Evolutionary conservation across 2,329 filamentous ascomycete genomes (phyloP), one percentile per base, ranked within the genome.

Genomic region (Endothia cerciana): DNA sequence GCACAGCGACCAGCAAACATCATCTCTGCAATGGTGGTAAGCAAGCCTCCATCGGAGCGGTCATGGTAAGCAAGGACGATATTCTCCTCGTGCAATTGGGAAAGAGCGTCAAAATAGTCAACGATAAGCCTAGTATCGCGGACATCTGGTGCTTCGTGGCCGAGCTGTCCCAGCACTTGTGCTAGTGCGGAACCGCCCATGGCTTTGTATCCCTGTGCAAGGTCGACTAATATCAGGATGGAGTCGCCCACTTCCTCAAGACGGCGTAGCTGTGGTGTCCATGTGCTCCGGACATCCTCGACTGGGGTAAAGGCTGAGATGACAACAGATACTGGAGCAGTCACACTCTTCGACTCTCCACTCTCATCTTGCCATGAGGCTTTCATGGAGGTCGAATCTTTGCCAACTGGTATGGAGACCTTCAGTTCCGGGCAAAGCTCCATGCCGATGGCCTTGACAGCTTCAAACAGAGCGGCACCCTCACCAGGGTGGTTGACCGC

Each of bases 361-460:
- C 82, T 86, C 68, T 82, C 81, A 71, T 94, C 91, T 74, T 88
- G 91, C 95, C 95, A 98, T 64, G 93, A 93, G 73, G 96, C 94
- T 83, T 97, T 97, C 95, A 99, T 98, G 2, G 94, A 97, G 78
- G 96, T 97, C 0, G 94, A 98, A 77, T 99, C 95, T 80, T 99
- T 98, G 64, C 95, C 95, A 10, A 98, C 95, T 4, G 95, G 95
- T 67, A 99, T 98, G 65, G 91, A 93, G 68, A 99, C 88, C 41
- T 92, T 93, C n/a, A 98, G 84, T 72, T 91, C 85, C 1, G 93
- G 93, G 78, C 95, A 99, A 10, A 99, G 83, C 58, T 97, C 91
- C 87, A 97, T 90, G 59, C 94, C 94, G 65, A 97, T 93, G 11
- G 94, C 93, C 75, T 97, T 87, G 2, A 97, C 95, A 38, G 94